Conservation (phyloP, 2,329 filamentous ascomycete species). For the Dothistroma septosporum region DNA sequence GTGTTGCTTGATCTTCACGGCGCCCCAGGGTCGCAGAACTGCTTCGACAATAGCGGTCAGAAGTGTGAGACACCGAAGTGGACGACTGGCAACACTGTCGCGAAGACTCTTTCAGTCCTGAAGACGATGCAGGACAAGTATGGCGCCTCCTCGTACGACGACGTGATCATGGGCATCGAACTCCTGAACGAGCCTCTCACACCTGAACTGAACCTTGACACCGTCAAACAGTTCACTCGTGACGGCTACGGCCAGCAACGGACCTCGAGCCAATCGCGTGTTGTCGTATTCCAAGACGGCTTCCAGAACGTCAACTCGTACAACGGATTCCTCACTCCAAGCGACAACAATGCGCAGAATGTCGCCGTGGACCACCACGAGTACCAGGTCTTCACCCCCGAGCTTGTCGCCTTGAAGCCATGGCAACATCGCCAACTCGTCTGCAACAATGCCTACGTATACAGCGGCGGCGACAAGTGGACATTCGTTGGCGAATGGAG, state of each 20-base stretch:
- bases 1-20: conserved; percentile 59
- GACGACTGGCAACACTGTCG: conserved; percentile 46
- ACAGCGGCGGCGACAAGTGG: conserved; percentile 58
- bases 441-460: conserved; percentile 51
- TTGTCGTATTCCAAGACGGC: conserved; percentile 57
- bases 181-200: conserved; percentile 56
- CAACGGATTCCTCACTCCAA: conserved; percentile 57
- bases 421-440: conserved; percentile 53
- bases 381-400: conserved; percentile 60
- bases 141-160: conserved; percentile 48
- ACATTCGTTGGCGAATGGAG: conserved; percentile 67
- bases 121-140: conserved; percentile 57
- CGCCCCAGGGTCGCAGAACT: conserved; percentile 55
- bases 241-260: conserved; percentile 48
- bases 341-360: conserved; percentile 49
- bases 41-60: conserved; percentile 60
- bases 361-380: conserved; percentile 65
- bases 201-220: conserved; percentile 44
- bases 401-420: conserved; percentile 48
- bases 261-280: conserved; percentile 28
- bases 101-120: conserved; percentile 55
- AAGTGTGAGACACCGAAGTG: conserved; percentile 41
- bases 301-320: conserved; percentile 53
- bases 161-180: conserved; percentile 57
- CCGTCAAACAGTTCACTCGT: conserved; percentile 52